Percentiles rank a stretch among this genome's conserved stretches.
These are phyloP conservation scores for Myriosclerotinia duriaeana DNA, from an alignment of 2,329 filamentous ascomycete species.

Conservation along the genomic window DNA sequence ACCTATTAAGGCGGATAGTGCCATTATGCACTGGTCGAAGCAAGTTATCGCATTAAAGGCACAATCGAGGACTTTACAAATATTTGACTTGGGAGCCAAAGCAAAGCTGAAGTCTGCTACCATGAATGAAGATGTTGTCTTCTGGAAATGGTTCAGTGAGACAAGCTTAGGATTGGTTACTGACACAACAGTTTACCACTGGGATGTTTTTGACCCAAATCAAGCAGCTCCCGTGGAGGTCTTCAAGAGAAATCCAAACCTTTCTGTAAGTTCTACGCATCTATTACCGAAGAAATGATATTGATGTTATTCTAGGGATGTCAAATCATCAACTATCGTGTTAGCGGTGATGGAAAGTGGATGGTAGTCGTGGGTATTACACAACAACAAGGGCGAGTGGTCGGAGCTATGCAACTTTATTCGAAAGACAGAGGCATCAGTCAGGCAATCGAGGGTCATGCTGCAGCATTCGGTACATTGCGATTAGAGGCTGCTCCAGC, in stretches of 20 bases:
- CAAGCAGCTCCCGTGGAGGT: constrained; percentile 82
- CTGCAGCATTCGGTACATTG: constrained; percentile 88
- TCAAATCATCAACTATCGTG: constrained; percentile 99
- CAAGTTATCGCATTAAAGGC: constrained; percentile 97
- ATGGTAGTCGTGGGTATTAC: constrained; percentile 97
- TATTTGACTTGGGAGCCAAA: constrained; percentile 92
- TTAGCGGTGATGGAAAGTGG: constrained; percentile 95
- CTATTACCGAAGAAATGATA: not conserved
- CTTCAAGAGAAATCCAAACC: constrained; percentile 90
- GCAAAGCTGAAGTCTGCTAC: constrained; percentile 94
- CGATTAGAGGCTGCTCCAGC: constrained; percentile 83
- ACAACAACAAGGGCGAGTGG: constrained; percentile 87
- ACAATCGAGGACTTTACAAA: constrained; percentile 90
- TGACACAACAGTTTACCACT: constrained; percentile 89
- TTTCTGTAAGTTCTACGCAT: constrained; percentile 62
- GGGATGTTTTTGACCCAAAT: constrained; percentile 88
- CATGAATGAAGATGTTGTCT: constrained; percentile 96
- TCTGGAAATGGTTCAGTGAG: constrained; percentile 99
- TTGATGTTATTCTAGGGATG: constrained; percentile 62
- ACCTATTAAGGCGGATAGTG: constrained; percentile 98
- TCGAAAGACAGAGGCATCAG: constrained; percentile 95
- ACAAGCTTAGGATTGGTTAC: constrained; percentile 86
- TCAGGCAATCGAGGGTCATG: constrained; percentile 96
- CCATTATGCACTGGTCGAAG: constrained; percentile 97
- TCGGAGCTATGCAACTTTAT: constrained; percentile 95